These are phyloP conservation scores for Carpinus viminea DNA, from an alignment of 306 rosid genomes.

Conservation along the genomic window DNA sequence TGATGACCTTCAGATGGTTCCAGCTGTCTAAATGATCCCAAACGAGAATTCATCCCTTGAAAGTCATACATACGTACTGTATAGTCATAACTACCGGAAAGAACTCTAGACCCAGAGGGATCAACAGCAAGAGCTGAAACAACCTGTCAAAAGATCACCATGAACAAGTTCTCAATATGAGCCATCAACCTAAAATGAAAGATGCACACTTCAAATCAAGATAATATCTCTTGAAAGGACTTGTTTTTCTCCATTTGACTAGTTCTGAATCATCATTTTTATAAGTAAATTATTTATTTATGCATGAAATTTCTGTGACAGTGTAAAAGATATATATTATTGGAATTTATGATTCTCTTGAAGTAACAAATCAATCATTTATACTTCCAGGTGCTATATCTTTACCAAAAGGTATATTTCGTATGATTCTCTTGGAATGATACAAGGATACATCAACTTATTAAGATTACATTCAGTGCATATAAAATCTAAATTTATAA, in stretches of 20 bases:
- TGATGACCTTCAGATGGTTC: slow-evolving; percentile 98
- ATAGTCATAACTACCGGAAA: slow-evolving; percentile 94
- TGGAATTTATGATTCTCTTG: background rate
- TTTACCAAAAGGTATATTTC: background rate
- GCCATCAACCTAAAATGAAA: background rate
- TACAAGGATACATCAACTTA: background rate
- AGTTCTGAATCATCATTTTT: background rate
- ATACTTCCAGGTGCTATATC: background rate
- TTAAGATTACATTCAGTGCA: background rate
- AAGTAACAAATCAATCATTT: background rate
- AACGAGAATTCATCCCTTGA: slow-evolving; percentile 90
- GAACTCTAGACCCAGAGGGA: slow-evolving; percentile 91
- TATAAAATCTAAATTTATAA: background rate
- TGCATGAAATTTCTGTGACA: background rate
- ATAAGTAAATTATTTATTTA: background rate
- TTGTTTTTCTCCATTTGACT: background rate
- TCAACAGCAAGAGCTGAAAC: slow-evolving; percentile 91
- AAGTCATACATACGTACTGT: slow-evolving; percentile 85
- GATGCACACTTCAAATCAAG: background rate
- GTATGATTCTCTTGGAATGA: background rate
- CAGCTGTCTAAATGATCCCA: slow-evolving; percentile 85
- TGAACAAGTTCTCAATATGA: background rate
- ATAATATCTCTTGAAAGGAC: background rate
- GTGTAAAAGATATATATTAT: too few species aligned
- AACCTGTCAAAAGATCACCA: slow-evolving; percentile 52